Base-by-base conservation (phyloP, 2,329 filamentous ascomycete genomes). In the Aspergillus awamori region DNA sequence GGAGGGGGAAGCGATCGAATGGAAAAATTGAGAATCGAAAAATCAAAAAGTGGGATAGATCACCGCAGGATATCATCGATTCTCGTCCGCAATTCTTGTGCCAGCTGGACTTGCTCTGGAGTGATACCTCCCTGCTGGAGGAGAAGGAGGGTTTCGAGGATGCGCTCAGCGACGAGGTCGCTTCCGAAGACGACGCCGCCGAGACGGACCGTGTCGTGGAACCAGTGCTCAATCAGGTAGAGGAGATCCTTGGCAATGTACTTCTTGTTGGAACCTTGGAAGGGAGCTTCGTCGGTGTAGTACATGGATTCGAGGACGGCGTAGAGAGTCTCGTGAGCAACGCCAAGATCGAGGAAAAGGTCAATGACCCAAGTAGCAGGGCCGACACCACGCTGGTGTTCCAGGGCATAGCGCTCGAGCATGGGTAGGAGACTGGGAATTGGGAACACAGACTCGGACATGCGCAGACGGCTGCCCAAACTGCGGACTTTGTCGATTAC, bases 211-310 rank as follows among this genome's bases (percentile, higher is more conserved):
- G 83, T 86, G 13, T 84, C 80, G 53, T 82, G 77, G 65, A 83
- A 85, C 89, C 89, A 92, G 58, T 81, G 78, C 59, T 83, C 78
- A 4, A 87, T 79, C 3, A 88, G 75, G 67, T 89, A 87, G 0
- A 89, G 75, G 45, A 90, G 82, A 72, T 90, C 87, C 26, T 81
- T 81, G 2, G 85, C 85, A 6, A 91, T 79, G 60, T 83, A 76
- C 45, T 81, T 81, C 49, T 85, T 81, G 59, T 86, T 84, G 4
- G 79, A 74, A 4, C 85, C 86, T 38, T 82, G 77, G 73, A 90
- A 91, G 0, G 89, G 88, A 5, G 83, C 79, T 67, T 89, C 85
- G 64, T 89, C 86, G 39, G 84, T 84, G 74, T 89, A 90, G 77
- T 87, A 90, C 75, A 90, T 84, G 28, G 80, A 78, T 71, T 91